Evolutionary conservation across 2,329 filamentous ascomycete genomes (phyloP).

Genomic region (Arthrobotrys megalospora): DNA sequence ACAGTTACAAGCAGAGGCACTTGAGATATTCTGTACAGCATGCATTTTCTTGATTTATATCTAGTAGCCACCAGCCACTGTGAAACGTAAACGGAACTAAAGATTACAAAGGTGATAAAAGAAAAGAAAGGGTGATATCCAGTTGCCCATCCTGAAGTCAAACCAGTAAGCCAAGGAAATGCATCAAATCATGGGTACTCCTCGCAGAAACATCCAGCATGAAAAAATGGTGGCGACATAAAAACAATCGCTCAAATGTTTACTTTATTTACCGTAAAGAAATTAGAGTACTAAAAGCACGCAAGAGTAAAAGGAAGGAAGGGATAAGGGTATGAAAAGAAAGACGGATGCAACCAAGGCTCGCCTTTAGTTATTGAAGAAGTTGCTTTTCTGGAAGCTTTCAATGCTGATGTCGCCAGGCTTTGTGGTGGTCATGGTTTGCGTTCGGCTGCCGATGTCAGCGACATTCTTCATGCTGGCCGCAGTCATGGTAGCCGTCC

Average conservation of each 20-base stretch:
- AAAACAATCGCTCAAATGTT: constrained; percentile 53
- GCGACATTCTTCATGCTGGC: constrained; percentile 65
- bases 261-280: constrained; percentile 48
- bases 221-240: constrained; percentile 20
- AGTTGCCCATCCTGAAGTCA: constrained; percentile 37
- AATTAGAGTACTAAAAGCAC: constrained; percentile 39
- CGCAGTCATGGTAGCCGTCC: constrained; percentile 67
- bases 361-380: constrained; percentile 46
- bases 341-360: constrained; percentile 15
- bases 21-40: constrained; percentile 3
- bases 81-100: constrained; percentile 22
- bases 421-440: constrained; percentile 70
- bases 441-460: constrained; percentile 66
- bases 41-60: constrained; percentile 22
- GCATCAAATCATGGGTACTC: constrained; percentile 55
- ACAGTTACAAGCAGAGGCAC: neutral
- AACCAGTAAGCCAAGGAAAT: constrained; percentile 36
- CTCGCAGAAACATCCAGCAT: constrained; percentile 34
- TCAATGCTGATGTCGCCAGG: constrained; percentile 77
- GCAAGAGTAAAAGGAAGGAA: constrained; percentile 23
- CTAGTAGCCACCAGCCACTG: constrained; percentile 7
- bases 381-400: constrained; percentile 77
- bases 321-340: constrained; percentile 6
- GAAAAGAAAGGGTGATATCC: neutral
- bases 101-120: constrained; percentile 32